Evolutionary conservation across 257 asterid genomes (phyloP), one percentile per base, ranked within the genome.

Genomic region (Scutellaria galericulata): DNA sequence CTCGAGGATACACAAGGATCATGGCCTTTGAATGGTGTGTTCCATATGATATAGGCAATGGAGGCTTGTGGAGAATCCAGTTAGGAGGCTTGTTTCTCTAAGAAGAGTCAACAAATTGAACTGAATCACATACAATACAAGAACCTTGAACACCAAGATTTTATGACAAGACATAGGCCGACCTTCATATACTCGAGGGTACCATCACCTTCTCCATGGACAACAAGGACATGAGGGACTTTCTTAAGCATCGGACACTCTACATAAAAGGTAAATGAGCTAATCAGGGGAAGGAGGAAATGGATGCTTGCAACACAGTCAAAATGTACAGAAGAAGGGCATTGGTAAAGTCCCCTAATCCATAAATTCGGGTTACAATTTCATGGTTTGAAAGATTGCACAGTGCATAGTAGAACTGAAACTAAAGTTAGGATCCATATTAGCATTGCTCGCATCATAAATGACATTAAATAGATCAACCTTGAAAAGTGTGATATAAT

Each of bases 1-100:
- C 99, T 75, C 77, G 86, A 82, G 96, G 96, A 81, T 94, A 94
- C 72, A 94, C 86, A 66, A 94, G 99, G 86, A 94, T 45, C 98
- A 94, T 89, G 31, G 99, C 98, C 81, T 94, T 94, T 68, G 99
- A 94, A 85, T 94, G 99, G 81, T 94, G 97, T 22, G 99, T 91
- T 68, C 99, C 99, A 65, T 87, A 91, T n/a, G 99, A 85, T 70
- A 94, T 94, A 15, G 99, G 99, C 79, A 94, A 80, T 39, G 97
- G 90, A 78, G 99, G 99, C 83, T 94, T 94, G 86, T 94, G 99
- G 64, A 94, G 90, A 77, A 88, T 77, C 98, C 99, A 94, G 76
- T 83, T 80, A 7, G 89, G 83, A 68, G 82, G 90, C 80, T 87
- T 92, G 50, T 77, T 91, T 86, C 89, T 92, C 99, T 94, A 78